Evolutionary conservation across 2,329 filamentous ascomycete genomes (phyloP), one percentile per base, ranked within the genome.

Genomic region (Parastagonospora avenae): DNA sequence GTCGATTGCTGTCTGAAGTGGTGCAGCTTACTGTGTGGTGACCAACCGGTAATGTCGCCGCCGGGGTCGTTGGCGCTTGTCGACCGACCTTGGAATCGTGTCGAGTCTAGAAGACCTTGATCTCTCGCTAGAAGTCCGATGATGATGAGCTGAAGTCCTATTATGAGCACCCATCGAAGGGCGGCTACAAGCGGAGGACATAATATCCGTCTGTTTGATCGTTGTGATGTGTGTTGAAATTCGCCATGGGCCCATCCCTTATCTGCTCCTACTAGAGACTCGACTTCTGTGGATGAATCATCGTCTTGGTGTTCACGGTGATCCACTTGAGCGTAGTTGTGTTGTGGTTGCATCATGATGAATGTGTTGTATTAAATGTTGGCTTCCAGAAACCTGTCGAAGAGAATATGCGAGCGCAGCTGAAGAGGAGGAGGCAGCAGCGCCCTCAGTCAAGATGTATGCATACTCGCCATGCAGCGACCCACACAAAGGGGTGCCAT

Each of bases 241-340:
- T 63, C 59, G 19, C 60, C 53, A 29, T 52, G 10, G 16, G 43
- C 44, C 65, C 66, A 68, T 37, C 60, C 53, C 50, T 70, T 71
- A 45, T 68, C 64, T 35, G 49, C 54, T 15, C 64, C 68, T 11
- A 67, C 60, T 1, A 72, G 52, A 2, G 66, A 70, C 42, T 70
- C 68, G 2, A 72, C 68, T 43, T 72, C 68, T 2, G 68, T 72
- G 11, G 65, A 67, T 14, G 68, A 70, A 42, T 67, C 64, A 48
- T 68, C 65, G 29, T 69, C 66, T 32, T 66, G 55, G 39, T 61
- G 51, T 33, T 67, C 64, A 12, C 59, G 50, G 10, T 52, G 47
- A 7, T 52, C 57, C 30, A 72, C 55, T 38, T 68, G 55, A 47
- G 64, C 62, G 54, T 72, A 72, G 9, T 64, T 54, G 48, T 70